phyloP scores from a whole-genome alignment of 1,139 yeast genomes.

The Suhomyces atakaporum region DNA sequence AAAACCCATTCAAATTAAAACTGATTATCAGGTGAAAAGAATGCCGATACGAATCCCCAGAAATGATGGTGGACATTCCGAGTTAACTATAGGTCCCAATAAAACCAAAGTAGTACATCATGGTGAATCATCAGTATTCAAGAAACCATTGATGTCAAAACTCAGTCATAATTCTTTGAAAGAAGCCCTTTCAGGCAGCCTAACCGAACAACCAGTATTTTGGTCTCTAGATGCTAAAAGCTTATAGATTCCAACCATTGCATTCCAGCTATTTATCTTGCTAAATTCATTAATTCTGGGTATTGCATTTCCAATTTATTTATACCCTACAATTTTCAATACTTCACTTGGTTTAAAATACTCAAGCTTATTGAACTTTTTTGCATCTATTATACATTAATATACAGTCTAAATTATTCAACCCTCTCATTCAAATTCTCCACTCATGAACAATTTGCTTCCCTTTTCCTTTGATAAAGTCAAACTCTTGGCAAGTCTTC shows the following conservation, averaged over 20 bases:
- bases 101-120: slow-evolving; percentile 45
- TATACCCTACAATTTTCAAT: neutral
- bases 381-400: slow-evolving; percentile 11
- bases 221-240: neutral
- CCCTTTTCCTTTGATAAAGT: slow-evolving; percentile 22
- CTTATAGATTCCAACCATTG: neutral
- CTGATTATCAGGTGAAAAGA: slow-evolving; percentile 26
- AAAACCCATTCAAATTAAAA: slow-evolving; percentile 16
- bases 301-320: no score
- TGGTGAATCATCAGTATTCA: slow-evolving; percentile 43
- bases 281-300: no score
- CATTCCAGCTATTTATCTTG: no score
- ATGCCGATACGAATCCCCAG: slow-evolving; percentile 27
- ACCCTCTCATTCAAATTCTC: slow-evolving; percentile 24
- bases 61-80: slow-evolving; percentile 43
- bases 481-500: slow-evolving; percentile 31
- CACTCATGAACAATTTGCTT: slow-evolving; percentile 19
- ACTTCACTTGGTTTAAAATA: slow-evolving; percentile 4
- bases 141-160: slow-evolving; percentile 38
- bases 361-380: slow-evolving; percentile 6
- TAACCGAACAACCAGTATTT: neutral
- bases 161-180: slow-evolving; percentile 36
- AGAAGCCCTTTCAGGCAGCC: slow-evolving; percentile 32
- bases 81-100: slow-evolving; percentile 50
- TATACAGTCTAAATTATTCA: slow-evolving; percentile 7